Conservation (phyloP, 73 alveolate species). For the Tetrahymena malaccensis region DNA sequence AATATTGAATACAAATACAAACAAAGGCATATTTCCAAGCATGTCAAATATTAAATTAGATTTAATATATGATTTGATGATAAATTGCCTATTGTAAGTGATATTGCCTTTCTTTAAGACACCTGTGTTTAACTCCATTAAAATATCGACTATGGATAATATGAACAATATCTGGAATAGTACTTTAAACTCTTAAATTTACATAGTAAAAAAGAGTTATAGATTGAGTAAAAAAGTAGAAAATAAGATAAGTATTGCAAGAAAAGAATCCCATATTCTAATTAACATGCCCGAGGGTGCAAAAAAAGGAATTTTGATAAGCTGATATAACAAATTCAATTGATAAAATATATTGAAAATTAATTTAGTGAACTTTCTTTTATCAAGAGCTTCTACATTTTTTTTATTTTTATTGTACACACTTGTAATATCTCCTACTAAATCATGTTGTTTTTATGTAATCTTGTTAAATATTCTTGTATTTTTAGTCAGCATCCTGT, state of each 20-base stretch:
- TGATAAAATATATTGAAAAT: background rate
- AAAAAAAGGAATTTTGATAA: background rate
- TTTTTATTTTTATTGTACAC: background rate
- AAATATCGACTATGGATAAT: background rate
- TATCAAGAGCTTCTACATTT: background rate
- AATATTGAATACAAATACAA: background rate
- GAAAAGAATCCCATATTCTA: background rate
- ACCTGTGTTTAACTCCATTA: background rate
- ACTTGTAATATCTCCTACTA: background rate
- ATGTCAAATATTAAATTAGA: background rate
- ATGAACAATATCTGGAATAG: background rate
- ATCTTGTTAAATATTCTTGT: background rate
- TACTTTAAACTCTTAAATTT: background rate
- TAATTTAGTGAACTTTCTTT: background rate
- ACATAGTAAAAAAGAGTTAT: background rate
- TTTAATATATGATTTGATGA: background rate
- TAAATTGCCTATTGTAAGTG: background rate
- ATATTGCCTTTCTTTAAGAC: constrained; percentile 2
- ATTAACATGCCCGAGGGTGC: background rate
- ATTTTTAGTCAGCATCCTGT: background rate
- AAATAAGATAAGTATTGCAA: background rate
- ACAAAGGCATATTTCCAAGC: background rate
- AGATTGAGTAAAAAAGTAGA: background rate
- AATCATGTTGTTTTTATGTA: background rate
- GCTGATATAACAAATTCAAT: background rate